These are phyloP conservation scores for Gossypium herbaceum DNA, from an alignment of 345 rosid species.

Conservation along the genomic window DNA sequence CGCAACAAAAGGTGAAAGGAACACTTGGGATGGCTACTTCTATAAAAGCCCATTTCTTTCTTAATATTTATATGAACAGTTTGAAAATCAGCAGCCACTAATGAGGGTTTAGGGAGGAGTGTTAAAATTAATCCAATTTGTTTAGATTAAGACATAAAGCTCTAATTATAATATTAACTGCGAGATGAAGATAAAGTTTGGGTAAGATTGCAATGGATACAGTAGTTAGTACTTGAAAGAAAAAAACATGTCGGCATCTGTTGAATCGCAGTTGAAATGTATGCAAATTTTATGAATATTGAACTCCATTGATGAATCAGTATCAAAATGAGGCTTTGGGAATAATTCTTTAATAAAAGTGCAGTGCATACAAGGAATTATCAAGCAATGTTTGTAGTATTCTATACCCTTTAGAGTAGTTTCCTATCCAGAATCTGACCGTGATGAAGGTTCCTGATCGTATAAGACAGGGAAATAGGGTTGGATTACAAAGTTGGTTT, in stretches of 20 bases:
- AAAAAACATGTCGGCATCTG: not conserved
- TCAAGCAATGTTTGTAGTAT: not conserved
- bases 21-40: not conserved
- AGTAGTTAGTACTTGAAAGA: not conserved
- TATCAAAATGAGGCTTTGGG: not conserved
- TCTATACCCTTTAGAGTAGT: not conserved
- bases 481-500: not conserved
- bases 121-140: not conserved
- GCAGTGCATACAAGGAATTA: not conserved
- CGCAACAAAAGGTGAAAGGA: constrained; percentile 4
- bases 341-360: not conserved
- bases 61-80: not conserved
- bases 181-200: not conserved
- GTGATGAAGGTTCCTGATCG: not conserved
- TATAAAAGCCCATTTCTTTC: not conserved
- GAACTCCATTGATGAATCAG: not conserved
- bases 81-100: not conserved
- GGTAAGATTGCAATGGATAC: not conserved
- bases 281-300: not conserved
- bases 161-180: not conserved
- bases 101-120: not conserved
- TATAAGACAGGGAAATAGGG: constrained; percentile 5
- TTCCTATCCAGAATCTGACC: not conserved
- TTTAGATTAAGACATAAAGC: not conserved
- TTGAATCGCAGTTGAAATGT: not conserved